A percentile compares a stretch with the other conserved stretches of the same genome.
Evolutionary conservation across 2,329 filamentous ascomycete species (phyloP).

Genomic region (Amylocarpus encephaloides): DNA sequence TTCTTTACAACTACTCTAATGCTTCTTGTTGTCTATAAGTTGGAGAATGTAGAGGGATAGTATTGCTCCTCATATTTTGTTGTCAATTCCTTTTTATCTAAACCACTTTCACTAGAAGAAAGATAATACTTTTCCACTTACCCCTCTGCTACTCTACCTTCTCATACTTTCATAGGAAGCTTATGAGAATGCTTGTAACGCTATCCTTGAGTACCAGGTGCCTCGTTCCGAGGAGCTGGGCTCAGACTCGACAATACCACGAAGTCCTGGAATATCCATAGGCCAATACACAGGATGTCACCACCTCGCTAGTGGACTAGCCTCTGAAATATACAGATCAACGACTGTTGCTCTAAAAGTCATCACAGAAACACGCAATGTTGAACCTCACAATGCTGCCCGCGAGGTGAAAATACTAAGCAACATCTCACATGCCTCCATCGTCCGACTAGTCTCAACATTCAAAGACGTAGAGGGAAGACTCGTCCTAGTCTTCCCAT

Average conservation of each 20-base stretch:
- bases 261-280: conserved; percentile 40
- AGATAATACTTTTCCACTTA: no score
- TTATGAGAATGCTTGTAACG: conserved; percentile 42
- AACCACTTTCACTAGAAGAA: no score
- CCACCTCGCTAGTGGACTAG: conserved; percentile 61
- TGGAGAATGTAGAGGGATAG: no score
- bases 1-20: neutral
- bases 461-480: conserved; percentile 66
- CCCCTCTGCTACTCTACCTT: conserved; percentile 4
- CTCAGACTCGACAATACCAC: conserved; percentile 10
- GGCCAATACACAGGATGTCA: conserved; percentile 48
- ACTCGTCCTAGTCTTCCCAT: conserved; percentile 80
- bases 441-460: conserved; percentile 65
- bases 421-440: conserved; percentile 47
- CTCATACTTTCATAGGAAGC: conserved; percentile 45
- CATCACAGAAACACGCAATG: conserved; percentile 65
- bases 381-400: conserved; percentile 74
- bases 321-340: conserved; percentile 73
- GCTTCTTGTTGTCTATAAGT: neutral
- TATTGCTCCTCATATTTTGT: no score
- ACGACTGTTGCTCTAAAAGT: conserved; percentile 71
- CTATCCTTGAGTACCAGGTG: conserved; percentile 32
- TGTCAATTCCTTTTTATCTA: no score
- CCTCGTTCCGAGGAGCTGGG: conserved; percentile 6
- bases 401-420: conserved; percentile 73